These are phyloP conservation scores for Graphilbum sp. DNA, from an alignment of 2,329 filamentous ascomycete species.

Conservation along the genomic window DNA sequence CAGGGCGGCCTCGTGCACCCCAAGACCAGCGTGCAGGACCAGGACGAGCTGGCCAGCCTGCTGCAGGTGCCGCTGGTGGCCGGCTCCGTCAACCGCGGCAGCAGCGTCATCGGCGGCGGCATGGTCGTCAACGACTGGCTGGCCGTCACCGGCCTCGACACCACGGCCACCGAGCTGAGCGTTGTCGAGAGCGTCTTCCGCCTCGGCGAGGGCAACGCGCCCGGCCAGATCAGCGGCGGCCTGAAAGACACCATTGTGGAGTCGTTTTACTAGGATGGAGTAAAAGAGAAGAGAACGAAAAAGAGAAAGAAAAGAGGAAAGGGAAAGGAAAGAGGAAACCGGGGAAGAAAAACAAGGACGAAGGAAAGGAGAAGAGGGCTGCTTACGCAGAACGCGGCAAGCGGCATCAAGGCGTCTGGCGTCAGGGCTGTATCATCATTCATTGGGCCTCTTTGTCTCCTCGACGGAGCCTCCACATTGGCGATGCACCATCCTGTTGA, in stretches of 20 bases:
- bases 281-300: not conserved
- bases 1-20: conserved; percentile 94
- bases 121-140: conserved; percentile 98
- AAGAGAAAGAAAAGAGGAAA: not conserved
- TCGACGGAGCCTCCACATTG: no score
- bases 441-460: not conserved
- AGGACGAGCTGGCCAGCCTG: conserved; percentile 88
- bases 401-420: conserved; percentile 1
- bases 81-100: conserved; percentile 83
- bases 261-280: conserved; percentile 99
- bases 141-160: conserved; percentile 83
- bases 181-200: conserved; percentile 95
- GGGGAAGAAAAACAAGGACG: not conserved
- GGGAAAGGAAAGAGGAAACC: not conserved
- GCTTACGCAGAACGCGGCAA: no score
- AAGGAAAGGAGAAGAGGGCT: no score
- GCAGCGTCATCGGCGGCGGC: conserved; percentile 84
- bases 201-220: conserved; percentile 65
- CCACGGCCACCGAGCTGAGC: conserved; percentile 91
- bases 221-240: conserved; percentile 60
- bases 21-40: conserved; percentile 92
- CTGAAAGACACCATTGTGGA: conserved; percentile 99
- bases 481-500: no score
- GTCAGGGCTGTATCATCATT: not conserved
- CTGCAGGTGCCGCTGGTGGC: conserved; percentile 93